phyloP scores from a whole-genome alignment of 352 stramenopile genomes.

The Globisporangium takayamanum region DNA sequence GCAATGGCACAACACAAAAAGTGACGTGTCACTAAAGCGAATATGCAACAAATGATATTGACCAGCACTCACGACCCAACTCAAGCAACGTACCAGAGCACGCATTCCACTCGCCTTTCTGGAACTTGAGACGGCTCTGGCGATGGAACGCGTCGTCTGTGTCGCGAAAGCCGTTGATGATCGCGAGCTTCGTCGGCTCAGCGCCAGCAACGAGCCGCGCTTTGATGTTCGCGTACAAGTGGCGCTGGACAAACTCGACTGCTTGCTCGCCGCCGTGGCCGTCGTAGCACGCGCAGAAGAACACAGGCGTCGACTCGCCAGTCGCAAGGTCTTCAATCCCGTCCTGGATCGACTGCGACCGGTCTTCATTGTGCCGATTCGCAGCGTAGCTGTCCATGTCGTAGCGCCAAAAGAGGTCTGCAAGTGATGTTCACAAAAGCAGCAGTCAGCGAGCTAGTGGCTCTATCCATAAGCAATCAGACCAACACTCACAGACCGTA shows the following conservation, averaged over 20 bases:
- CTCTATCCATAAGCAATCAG: background rate
- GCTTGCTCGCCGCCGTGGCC: conserved; percentile 57
- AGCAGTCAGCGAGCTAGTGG: background rate
- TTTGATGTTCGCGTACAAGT: conserved; percentile 55
- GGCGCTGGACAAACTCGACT: conserved; percentile 61
- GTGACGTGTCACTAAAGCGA: no score
- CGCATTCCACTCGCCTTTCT: conserved; percentile 43
- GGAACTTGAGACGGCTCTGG: conserved; percentile 44
- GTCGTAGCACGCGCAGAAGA: conserved; percentile 73
- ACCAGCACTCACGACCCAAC: background rate
- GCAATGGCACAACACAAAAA: no score
- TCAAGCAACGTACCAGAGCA: conserved; percentile 23
- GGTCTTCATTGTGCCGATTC: conserved; percentile 60
- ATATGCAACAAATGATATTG: background rate
- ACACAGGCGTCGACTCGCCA: conserved; percentile 24
- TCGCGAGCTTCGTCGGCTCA: conserved; percentile 34
- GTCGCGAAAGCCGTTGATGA: conserved; percentile 47
- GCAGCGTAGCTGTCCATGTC: conserved; percentile 69
- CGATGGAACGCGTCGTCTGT: conserved; percentile 59
- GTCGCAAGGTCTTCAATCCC: conserved; percentile 15
- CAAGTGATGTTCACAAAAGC: background rate
- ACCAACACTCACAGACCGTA: conserved; percentile 3
- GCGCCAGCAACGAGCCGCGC: conserved; percentile 20
- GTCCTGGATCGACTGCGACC: conserved; percentile 49
- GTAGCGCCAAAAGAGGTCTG: conserved; percentile 51